Evolutionary conservation across 1,139 yeast species (phyloP), one percentile per base, ranked within the genome.

Genomic region (Saccharomyces uvarum): DNA sequence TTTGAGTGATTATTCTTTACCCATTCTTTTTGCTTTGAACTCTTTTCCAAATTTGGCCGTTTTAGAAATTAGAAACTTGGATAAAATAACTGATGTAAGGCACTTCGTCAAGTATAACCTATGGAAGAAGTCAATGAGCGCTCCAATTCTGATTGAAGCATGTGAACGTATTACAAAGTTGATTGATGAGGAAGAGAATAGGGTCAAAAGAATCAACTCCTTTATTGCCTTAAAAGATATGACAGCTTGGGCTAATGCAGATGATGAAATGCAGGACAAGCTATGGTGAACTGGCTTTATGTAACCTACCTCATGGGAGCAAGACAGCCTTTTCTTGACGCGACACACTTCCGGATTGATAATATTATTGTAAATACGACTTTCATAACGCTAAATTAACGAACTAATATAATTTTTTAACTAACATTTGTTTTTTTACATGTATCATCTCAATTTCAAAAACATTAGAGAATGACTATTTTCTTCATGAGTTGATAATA

Each of bases 21-120:
- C 95, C 4, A 73, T 78, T 47, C 77, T 86, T 0, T 71, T 89
- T 28, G 77, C 77, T 53, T 68, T 73, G 46, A 77, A 78, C 48
- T 80, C 80, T 61, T 78, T 88, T 55, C 81, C 82, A 3, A 76
- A 76, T 51, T 70, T 91, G 51, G 77, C 84, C 2, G 97, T 91
- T 4, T 75, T 91, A 53, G 98, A 91, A 68, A 76, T 91, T 41
- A 75, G 95, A 56, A 83, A 83, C 56, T 77, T 88, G 56, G 66
- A 75, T 2, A 77, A 77, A 29, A 70, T 90, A 47, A 78, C 82
- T 3, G 77, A 86, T 56, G 76, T 88, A 70, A 74, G 73, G 53
- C 84, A 93, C 1, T 70, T 91, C 2, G 83, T 88, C 24, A 78
- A 79, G 61, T 89, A 84, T 74, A 85, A 83, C 65, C 75, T 86